Evolutionary conservation across 2,329 filamentous ascomycete genomes (phyloP).

Genomic region (Pseudogymnoascus sp.): DNA sequence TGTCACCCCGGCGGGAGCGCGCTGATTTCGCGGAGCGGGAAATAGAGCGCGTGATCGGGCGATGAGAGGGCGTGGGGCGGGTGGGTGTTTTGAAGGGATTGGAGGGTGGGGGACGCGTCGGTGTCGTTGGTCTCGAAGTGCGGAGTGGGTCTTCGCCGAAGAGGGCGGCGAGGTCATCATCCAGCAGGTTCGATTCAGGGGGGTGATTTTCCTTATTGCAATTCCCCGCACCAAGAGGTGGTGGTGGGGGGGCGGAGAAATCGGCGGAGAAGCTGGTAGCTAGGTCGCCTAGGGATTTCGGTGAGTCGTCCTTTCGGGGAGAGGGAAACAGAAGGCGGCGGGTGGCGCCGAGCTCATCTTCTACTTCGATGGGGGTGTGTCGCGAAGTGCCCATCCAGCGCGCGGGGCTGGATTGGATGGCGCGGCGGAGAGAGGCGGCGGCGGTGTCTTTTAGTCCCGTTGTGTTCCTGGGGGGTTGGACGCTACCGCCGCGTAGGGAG

Average conservation of each 20-base stretch:
- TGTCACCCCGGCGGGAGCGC: slow-evolving; percentile 9
- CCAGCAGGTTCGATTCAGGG: slow-evolving; percentile 14
- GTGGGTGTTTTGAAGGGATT: slow-evolving; percentile 29
- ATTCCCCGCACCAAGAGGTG: slow-evolving; percentile 9
- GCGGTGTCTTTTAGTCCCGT: slow-evolving; percentile 26
- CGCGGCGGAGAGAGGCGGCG: slow-evolving; percentile 24
- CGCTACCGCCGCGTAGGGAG: slow-evolving; percentile 19
- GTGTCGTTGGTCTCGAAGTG: slow-evolving; percentile 20
- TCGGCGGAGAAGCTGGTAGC: slow-evolving; percentile 38
- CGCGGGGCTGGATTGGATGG: slow-evolving; percentile 31
- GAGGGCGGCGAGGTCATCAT: slow-evolving; percentile 24
- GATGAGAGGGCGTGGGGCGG: slow-evolving; percentile 24
- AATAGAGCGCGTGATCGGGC: slow-evolving; percentile 26
- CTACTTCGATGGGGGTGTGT: slow-evolving; percentile 47
- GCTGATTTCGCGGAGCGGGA: slow-evolving; percentile 25
- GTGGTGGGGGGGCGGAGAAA: slow-evolving; percentile 17
- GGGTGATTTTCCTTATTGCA: slow-evolving; percentile 24
- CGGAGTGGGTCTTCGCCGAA: slow-evolving; percentile 26
- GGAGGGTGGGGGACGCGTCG: slow-evolving; percentile 15
- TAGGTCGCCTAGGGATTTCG: slow-evolving; percentile 53
- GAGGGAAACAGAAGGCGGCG: slow-evolving; percentile 70
- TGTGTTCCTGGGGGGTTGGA: slow-evolving; percentile 21
- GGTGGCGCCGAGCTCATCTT: slow-evolving; percentile 46
- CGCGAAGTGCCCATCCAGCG: slow-evolving; percentile 39
- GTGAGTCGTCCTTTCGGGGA: slow-evolving; percentile 55